Conservation (phyloP, 2,329 filamentous ascomycete genomes). For the Zalaria obscura region DNA sequence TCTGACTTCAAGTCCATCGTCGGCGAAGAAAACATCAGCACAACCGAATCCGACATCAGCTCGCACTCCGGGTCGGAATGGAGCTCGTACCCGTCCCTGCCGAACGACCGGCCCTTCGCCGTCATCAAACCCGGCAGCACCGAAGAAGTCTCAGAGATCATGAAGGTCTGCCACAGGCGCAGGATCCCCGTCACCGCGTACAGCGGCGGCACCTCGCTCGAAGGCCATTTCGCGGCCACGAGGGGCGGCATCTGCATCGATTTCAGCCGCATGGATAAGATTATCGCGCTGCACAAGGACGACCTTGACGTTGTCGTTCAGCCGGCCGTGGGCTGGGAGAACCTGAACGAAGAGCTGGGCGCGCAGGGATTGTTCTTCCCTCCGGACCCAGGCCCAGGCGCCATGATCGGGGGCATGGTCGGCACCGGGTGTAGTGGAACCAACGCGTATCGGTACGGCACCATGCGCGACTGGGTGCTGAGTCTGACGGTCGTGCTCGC, state of each 20-base stretch:
- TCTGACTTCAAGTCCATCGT: conserved; percentile 46
- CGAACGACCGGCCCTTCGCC: conserved; percentile 36
- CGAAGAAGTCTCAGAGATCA: conserved; percentile 70
- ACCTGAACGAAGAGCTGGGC: conserved; percentile 64
- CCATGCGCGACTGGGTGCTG: conserved; percentile 89
- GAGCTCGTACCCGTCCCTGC: conserved; percentile 37
- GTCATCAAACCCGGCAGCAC: conserved; percentile 66
- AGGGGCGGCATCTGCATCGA: conserved; percentile 74
- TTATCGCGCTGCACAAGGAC: conserved; percentile 62
- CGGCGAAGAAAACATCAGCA: conserved; percentile 49
- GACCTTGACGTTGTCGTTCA: conserved; percentile 43
- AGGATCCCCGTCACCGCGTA: conserved; percentile 77
- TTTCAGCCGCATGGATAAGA: conserved; percentile 72
- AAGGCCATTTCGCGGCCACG: conserved; percentile 78
- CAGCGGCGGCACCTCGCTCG: conserved; percentile 76
- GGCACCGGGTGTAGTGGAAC: conserved; percentile 67
- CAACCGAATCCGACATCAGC: conserved; percentile 37
- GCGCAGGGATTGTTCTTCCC: conserved; percentile 73
- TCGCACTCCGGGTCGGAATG: conserved; percentile 48
- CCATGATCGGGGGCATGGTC: conserved; percentile 84
- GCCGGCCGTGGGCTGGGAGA: conserved; percentile 71
- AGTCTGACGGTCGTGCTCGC: conserved; percentile 77
- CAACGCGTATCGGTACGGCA: conserved; percentile 84
- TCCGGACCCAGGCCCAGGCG: conserved; percentile 78
- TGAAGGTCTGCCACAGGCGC: conserved; percentile 74